phyloP scores from a whole-genome alignment of 1,284 basidiomycete species.

The Cutaneotrichosporon arboriforme region DNA sequence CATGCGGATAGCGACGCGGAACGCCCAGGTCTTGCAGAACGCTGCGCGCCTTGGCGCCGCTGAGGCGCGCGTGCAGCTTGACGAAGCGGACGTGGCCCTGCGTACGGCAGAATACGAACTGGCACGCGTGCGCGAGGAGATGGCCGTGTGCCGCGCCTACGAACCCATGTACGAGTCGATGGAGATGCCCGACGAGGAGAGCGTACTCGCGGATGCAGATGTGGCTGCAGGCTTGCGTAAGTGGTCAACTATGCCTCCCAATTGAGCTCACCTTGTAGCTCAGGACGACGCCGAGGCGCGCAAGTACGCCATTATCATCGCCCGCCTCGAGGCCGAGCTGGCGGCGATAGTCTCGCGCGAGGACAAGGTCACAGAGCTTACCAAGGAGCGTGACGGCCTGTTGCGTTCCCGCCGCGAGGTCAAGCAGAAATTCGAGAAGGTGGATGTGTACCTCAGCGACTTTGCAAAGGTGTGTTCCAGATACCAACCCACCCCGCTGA shows the following conservation, averaged over 20 bases:
- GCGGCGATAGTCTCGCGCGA: slow-evolving; percentile 34
- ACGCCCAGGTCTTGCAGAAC: slow-evolving; percentile 32
- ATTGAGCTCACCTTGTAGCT: slow-evolving; percentile 18
- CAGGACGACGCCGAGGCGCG: slow-evolving; percentile 22
- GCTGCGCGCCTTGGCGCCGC: slow-evolving; percentile 27
- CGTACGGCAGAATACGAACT: slow-evolving; percentile 40
- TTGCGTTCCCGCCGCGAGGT: slow-evolving; percentile 39
- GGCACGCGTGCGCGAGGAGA: slow-evolving; percentile 36
- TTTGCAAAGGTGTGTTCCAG: slow-evolving; percentile 30
- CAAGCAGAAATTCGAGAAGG: slow-evolving; percentile 32
- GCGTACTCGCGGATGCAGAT: slow-evolving; percentile 19
- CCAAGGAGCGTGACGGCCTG: slow-evolving; percentile 33
- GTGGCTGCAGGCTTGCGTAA: slow-evolving; percentile 28
- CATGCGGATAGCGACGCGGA: slow-evolving; percentile 31
- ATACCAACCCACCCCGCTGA: background rate
- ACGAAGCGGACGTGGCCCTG: slow-evolving; percentile 32
- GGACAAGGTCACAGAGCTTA: slow-evolving; percentile 24
- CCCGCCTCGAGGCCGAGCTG: slow-evolving; percentile 37
- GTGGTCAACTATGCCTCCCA: slow-evolving; percentile 1
- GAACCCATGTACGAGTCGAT: slow-evolving; percentile 32
- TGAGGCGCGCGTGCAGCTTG: slow-evolving; percentile 29
- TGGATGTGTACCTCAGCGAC: slow-evolving; percentile 32
- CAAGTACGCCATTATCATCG: slow-evolving; percentile 30
- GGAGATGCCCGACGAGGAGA: slow-evolving; percentile 24
- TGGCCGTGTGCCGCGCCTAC: slow-evolving; percentile 36